Evolutionary conservation across 1,139 yeast species (phyloP).

Genomic region (Yamadazyma dushanensis): DNA sequence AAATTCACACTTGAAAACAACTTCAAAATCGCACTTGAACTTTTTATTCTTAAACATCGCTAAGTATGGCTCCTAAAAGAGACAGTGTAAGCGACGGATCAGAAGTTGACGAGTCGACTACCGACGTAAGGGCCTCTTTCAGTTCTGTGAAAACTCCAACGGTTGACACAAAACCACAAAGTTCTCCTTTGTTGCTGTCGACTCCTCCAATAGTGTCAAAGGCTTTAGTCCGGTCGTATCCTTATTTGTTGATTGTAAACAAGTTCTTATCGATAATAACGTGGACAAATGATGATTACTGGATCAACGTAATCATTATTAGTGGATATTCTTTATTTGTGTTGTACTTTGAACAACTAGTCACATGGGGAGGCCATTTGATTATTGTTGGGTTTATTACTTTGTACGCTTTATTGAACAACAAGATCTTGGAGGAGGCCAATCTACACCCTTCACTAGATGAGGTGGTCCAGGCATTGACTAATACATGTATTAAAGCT

Average conservation of each 20-base stretch:
- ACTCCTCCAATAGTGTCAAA: slow-evolving; percentile 93
- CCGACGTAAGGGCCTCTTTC: slow-evolving; percentile 13
- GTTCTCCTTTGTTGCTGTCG: slow-evolving; percentile 68
- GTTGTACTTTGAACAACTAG: slow-evolving; percentile 69
- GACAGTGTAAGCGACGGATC: slow-evolving; percentile 1
- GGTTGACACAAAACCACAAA: slow-evolving; percentile 34
- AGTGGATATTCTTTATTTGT: slow-evolving; percentile 59
- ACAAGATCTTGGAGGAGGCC: slow-evolving; percentile 51
- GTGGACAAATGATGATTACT: slow-evolving; percentile 88
- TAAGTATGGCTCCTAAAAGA: slow-evolving; percentile 1
- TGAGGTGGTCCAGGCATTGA: slow-evolving; percentile 79
- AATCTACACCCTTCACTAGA: slow-evolving; percentile 78
- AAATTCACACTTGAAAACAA: slow-evolving; percentile 7
- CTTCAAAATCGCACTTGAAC: no score
- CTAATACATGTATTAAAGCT: slow-evolving; percentile 72
- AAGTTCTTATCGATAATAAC: slow-evolving; percentile 71
- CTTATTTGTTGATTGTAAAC: slow-evolving; percentile 73
- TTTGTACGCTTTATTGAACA: slow-evolving; percentile 62
- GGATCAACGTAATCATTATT: slow-evolving; percentile 69
- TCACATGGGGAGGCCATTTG: slow-evolving; percentile 80
- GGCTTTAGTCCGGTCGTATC: slow-evolving; percentile 79
- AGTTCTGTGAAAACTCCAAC: slow-evolving; percentile 7
- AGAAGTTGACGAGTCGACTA: background rate
- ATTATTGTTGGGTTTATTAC: slow-evolving; percentile 67
- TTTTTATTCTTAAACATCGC: background rate